Percentiles rank a stretch among this genome's conserved stretches.
These are phyloP conservation scores for Rhizopogon sp. DNA, from an alignment of 768 basidiomycete species.

Conservation along the genomic window DNA sequence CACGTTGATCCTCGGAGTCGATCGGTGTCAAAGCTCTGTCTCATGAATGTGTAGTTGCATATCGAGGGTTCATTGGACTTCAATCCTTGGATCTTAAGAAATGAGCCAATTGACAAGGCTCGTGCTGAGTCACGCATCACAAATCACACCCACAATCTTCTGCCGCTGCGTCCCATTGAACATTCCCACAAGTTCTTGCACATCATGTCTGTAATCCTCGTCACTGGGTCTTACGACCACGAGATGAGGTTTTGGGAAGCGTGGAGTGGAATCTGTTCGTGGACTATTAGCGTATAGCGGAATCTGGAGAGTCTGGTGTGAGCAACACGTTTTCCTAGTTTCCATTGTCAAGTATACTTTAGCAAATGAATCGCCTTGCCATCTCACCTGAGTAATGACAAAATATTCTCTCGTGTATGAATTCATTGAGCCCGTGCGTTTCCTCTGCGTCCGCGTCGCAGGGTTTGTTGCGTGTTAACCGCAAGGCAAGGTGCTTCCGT, in stretches of 20 bases:
- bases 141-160: neutral
- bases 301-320: constrained; percentile 81
- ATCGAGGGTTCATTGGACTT: constrained; percentile 24
- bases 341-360: constrained; percentile 13
- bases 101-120: constrained; percentile 6
- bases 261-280: constrained; percentile 98
- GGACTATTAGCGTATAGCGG: constrained; percentile 66
- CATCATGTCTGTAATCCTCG: constrained; percentile 82
- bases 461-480: constrained; percentile 2
- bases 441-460: neutral
- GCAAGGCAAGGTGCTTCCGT: neutral
- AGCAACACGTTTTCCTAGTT: constrained; percentile 27
- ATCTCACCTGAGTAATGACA: constrained; percentile 90
- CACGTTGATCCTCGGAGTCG: constrained; percentile 1
- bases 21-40: neutral
- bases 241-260: constrained; percentile 99
- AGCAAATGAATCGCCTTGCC: constrained; percentile 98
- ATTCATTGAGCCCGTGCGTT: constrained; percentile 5
- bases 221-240: constrained; percentile 98
- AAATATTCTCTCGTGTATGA: constrained; percentile 1
- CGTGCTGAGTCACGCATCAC: neutral
- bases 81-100: constrained; percentile 22
- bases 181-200: constrained; percentile 1
- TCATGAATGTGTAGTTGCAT: neutral
- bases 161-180: neutral